Evolutionary conservation across 257 asterid species (phyloP).

Genomic region (Solanum ossicruentum): DNA sequence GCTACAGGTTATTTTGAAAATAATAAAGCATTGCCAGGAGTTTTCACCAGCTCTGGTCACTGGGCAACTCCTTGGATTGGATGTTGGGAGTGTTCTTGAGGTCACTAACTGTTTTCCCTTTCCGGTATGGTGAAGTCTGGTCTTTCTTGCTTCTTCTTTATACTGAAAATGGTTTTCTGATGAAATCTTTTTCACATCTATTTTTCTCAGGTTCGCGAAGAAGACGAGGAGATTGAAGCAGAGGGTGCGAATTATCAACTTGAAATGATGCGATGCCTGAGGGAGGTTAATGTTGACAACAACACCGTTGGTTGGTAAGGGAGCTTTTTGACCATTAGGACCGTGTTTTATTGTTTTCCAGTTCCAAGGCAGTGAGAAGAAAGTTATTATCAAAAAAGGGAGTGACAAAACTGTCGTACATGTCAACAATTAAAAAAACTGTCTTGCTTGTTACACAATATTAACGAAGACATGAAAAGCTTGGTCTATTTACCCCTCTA

Average conservation of each 20-base stretch:
- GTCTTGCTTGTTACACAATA: background rate
- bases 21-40: conserved; percentile 93
- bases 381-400: background rate
- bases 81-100: conserved; percentile 96
- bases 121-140: conserved; percentile 43
- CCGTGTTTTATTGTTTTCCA: background rate
- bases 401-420: background rate
- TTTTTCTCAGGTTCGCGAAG: conserved; percentile 61
- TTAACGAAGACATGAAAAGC: background rate
- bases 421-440: background rate
- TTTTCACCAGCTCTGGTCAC: conserved; percentile 88
- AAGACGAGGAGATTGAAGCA: conserved; percentile 93
- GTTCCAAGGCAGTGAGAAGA: background rate
- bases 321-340: background rate
- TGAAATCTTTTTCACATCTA: background rate
- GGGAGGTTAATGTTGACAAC: conserved; percentile 98
- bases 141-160: background rate
- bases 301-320: conserved; percentile 94
- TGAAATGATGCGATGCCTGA: conserved; percentile 96
- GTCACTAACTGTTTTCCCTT: conserved; percentile 95
- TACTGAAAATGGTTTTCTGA: background rate
- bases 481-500: background rate
- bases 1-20: conserved; percentile 76
- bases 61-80: conserved; percentile 95
- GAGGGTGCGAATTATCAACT: conserved; percentile 99